Evolutionary conservation across 176 grass and related monocot species (phyloP), one percentile per base, ranked within the genome.

Genomic region (maize (Zea mays)): DNA sequence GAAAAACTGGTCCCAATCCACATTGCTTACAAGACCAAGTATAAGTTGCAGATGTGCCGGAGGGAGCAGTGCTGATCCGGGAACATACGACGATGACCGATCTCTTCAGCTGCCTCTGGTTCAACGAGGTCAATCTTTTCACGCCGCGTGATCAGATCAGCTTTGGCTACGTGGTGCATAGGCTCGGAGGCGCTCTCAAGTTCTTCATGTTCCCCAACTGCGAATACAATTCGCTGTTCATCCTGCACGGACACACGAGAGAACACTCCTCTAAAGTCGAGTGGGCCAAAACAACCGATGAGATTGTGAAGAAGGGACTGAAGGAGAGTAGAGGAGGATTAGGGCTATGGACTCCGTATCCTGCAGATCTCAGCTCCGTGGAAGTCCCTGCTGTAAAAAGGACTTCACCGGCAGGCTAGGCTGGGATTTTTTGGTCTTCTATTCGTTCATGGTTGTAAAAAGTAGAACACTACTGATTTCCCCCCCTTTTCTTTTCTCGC

Each of bases 121-220:
- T 98, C 79, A 98, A 92, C 1, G 96, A 98, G 69, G 92, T 94
- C 43, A 94, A 98, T 38, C 89, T 98, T 54, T 92, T 94, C 71
- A 98, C 96, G 1, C 96, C 96, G 41, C 65, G 92, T 33, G 89
- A 98, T 82, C 95, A 94, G 82, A 88, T 98, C 69, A 98, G 95
- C 85, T 98, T 98, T 62, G 95, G 95, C 13, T 94, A 98, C 8
- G 85, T 92, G 78, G 78, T 73, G 72, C 81, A 92, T 62, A 80
- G 81, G 78, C 73, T 92, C 1, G 74, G 87, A 47, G 76, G 79
- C 7, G 76, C 80, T 40, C 91, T 92, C 12, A 92, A 83, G 16
- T 88, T 98, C 65, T 92, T 92, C 80, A 94, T 98, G 96, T 98
- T 98, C 37, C 89, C 96, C 56, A 98, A 98, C 86, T 92, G 96